Base-by-base conservation (phyloP, 495 filamentous ascomycete species). In the Cercophora scortea region DNA sequence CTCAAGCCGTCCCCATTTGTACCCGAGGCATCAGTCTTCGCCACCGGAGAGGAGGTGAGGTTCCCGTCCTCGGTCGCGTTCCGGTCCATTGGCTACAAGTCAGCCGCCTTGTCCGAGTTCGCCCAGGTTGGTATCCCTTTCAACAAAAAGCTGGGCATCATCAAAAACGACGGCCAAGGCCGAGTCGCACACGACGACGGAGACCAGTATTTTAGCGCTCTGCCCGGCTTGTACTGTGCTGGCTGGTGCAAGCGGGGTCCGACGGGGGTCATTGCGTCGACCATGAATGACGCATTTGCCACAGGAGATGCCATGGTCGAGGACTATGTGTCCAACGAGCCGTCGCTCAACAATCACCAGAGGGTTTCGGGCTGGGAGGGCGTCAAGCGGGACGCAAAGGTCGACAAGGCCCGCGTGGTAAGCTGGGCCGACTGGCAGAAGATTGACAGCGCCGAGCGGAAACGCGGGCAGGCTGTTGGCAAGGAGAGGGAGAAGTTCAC, bases 161-260 rank as follows among this genome's bases (percentile, higher is more conserved):
- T 98, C 34, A 83, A 84, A 19, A 96, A 96, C 60, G 91, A 98
- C 64, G 79, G 81, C 1, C 74, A 81, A 48, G 93, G 93, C 6
- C 81, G 93, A 18, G 81, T 95, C 51, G 49, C 61, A 50, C 58
- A 61, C 47, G 66, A 69, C 51, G 70, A 71, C 45, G 59, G 49
- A 2, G 49, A 52, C n/a, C 51, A 58, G 56, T 18, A 16, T 3
- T 43, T 61, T 69, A 73, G 32, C 13, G 13, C 32, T 36, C 68
- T 95, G 1, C 86, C 88, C 2, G 94, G 94, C 1, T 61, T 96
- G 15, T 98, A 98, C 67, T 92, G 89, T 57, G 88, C 91, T 17
- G 93, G 93, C 4, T 98, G 93, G 93, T 91, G 95, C 17, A 97
- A 97, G 69, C 78, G 89, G 41, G 93, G 93, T 1, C 94, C 93